A percentile compares a stretch with the other conserved stretches of the same genome.
Evolutionary conservation across 768 basidiomycete species (phyloP).

Genomic region (Tulasnella sp.): DNA sequence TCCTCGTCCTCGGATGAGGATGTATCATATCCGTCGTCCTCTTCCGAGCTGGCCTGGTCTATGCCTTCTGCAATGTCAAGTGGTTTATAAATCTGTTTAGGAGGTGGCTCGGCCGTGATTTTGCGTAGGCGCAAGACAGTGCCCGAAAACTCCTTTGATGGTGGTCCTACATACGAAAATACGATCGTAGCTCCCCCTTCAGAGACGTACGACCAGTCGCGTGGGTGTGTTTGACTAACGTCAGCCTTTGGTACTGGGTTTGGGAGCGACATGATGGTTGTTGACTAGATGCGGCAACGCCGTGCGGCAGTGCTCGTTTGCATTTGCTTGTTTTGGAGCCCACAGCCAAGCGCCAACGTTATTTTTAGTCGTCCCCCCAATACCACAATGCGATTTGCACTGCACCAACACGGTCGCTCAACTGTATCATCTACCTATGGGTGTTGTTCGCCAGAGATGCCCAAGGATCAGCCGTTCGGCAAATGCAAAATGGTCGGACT

Average conservation of each 20-base stretch:
- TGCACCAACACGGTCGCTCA: not conserved
- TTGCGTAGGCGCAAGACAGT: constrained; percentile 83
- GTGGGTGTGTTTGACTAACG: not conserved
- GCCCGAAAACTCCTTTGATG: constrained; percentile 56
- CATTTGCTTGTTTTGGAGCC: not conserved
- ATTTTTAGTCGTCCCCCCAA: not conserved
- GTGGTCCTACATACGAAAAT: constrained; percentile 73
- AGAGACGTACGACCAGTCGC: constrained; percentile 80
- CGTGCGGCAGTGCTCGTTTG: not conserved
- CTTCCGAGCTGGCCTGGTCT: constrained; percentile 42
- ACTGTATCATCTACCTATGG: too few relatives aligned
- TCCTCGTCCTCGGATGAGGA: constrained; percentile 42
- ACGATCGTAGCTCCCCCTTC: constrained; percentile 95
- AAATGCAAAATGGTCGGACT: not conserved
- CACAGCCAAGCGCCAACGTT: not conserved
- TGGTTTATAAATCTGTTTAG: constrained; percentile 21
- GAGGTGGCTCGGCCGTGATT: constrained; percentile 37
- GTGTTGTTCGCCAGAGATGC: too few relatives aligned
- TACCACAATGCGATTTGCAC: not conserved
- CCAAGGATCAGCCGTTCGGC: not conserved
- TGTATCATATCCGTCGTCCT: constrained; percentile 35
- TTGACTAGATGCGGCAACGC: not conserved
- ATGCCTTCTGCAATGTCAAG: constrained; percentile 9
- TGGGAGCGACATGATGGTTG: constrained; percentile 3
- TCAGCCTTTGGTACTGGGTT: not conserved